Conservation (phyloP, 495 filamentous ascomycete genomes). For the Hyaloscypha variabilis region DNA sequence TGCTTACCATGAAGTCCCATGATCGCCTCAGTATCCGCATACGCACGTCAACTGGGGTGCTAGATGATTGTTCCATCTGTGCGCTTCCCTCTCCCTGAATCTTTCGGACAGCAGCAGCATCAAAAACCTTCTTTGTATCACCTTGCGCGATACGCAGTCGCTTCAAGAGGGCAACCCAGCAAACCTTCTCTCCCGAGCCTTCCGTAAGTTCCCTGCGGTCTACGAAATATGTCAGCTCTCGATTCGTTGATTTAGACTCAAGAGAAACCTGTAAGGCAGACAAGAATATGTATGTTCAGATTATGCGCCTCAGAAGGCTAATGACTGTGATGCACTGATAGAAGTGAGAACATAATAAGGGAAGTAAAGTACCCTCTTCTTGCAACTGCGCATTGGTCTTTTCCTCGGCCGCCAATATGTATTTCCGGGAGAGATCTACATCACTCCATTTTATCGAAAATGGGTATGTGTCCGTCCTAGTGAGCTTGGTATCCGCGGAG, state of each 20-base stretch:
- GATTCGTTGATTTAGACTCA: background rate
- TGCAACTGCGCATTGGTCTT: background rate
- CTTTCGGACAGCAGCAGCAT: background rate
- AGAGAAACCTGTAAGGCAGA: background rate
- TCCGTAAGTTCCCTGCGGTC: background rate
- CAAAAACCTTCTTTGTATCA: background rate
- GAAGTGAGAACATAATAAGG: background rate
- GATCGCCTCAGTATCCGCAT: background rate
- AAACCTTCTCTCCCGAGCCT: background rate
- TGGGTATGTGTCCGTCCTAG: background rate
- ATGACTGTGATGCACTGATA: background rate
- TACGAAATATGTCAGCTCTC: background rate
- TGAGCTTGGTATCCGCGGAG: background rate
- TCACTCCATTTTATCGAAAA: background rate
- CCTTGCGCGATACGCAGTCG: background rate
- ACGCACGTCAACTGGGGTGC: background rate
- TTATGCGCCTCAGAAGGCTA: background rate
- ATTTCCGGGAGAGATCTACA: background rate
- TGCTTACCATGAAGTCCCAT: constrained; percentile 4
- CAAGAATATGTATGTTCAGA: background rate
- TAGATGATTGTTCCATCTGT: background rate
- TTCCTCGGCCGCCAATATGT: background rate
- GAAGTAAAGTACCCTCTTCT: constrained; percentile 1
- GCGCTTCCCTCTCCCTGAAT: background rate
- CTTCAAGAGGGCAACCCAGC: background rate